Base-by-base conservation (phyloP, 2,329 filamentous ascomycete species). In the Stagonosporopsis cucurbitacearum region DNA sequence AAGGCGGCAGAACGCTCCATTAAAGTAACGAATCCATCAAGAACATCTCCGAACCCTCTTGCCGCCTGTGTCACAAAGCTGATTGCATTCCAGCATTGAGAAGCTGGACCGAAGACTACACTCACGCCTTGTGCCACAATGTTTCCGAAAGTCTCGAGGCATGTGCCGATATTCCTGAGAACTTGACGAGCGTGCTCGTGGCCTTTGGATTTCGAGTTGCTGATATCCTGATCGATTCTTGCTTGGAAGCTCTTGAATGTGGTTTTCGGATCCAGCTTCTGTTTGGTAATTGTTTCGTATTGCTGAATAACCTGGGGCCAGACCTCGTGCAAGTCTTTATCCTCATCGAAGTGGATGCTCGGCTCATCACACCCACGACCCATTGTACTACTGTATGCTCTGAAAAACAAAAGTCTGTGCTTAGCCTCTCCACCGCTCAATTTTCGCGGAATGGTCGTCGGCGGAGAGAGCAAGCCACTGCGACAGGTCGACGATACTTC, bases 11-110 rank as follows among this genome's bases (percentile, higher is more conserved):
- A 59, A 19, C 60, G 58, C 25, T 63, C 62, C 62, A 64, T 64
- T 3, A 64, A 13, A 22, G n/a, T 54, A 8, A 62, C 37, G n/a
- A 63, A 63, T 8, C 57, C 60, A 4, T 61, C 60, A 3, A 64
- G 43, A 13, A 63, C 39, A 1, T 52, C 50, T 4, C 15, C 37
- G 8, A 53, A 53, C 15, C 33, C 22, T 25, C 49, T 47, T 9
- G 39, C 55, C 4, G 53, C 54, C 35, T 48, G 39, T 8, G 61
- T 37, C 8, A 64, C 50, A 32, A 64, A 56, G 17, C 51, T 64
- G 15, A 64, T 59, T 0, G 60, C 62, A 25, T 61, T 64, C 58
- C 59, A 64, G 19, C 60, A 64, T 35, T 63, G 59, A 3, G 48
- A 42, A n/a, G 42, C 30, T 15, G 54, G 57, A 1, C 50, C 55